A percentile compares a stretch with the other conserved stretches of the same genome.
phyloP scores from a whole-genome alignment of 495 filamentous ascomycete species.

The Neurospora sp. region DNA sequence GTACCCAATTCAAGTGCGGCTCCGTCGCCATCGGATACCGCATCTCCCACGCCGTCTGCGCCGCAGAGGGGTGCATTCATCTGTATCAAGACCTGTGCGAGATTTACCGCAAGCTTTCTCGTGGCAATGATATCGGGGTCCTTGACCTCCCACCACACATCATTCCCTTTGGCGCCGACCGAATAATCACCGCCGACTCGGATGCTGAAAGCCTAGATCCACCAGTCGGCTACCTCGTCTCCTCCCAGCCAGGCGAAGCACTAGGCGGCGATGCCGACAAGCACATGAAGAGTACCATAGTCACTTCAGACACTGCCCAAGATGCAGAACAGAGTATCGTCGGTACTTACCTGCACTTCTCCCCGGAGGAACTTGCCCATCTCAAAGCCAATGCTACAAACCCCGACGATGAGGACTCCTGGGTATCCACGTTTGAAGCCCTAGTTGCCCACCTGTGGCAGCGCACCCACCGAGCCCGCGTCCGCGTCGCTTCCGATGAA shows the following conservation, averaged over 20 bases:
- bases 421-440: background rate
- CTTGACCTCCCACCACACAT: background rate
- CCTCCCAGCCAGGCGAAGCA: background rate
- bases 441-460: background rate
- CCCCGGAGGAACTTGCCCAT: background rate
- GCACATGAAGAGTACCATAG: background rate
- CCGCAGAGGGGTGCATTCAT: background rate
- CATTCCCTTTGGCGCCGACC: background rate
- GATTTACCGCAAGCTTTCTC: background rate
- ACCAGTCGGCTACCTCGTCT: background rate
- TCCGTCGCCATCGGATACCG: background rate
- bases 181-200: background rate
- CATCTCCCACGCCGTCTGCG: background rate
- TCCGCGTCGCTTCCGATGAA: background rate
- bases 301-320: background rate
- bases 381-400: background rate
- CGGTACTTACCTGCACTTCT: background rate
- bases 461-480: background rate
- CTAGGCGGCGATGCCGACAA: background rate
- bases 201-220: background rate
- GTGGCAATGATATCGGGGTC: background rate
- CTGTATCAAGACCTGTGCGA: background rate
- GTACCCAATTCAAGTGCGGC: background rate
- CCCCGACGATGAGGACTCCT: background rate
- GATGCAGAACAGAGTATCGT: background rate